These are phyloP conservation scores for Nigrograna mackinnonii DNA, from an alignment of 2,329 filamentous ascomycete species.

Conservation along the genomic window DNA sequence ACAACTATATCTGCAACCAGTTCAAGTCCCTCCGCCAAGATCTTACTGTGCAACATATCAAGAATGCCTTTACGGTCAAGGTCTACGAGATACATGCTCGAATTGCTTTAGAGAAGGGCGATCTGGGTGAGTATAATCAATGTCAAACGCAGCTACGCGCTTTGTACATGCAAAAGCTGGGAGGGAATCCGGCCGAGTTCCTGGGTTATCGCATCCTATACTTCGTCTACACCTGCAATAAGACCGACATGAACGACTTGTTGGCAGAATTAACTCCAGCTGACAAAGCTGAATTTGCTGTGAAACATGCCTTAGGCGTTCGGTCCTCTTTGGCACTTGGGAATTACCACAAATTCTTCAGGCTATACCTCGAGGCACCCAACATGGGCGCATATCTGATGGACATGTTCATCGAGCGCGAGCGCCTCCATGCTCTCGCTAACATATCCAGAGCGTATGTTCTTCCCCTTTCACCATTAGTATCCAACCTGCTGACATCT, in stretches of 20 bases:
- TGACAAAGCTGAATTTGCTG: conserved; percentile 84
- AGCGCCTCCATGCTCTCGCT: conserved; percentile 86
- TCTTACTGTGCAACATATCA: conserved; percentile 95
- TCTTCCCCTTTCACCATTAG: neutral
- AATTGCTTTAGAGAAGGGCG: conserved; percentile 96
- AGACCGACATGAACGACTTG: conserved; percentile 95
- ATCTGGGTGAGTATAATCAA: conserved; percentile 99
- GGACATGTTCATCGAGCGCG: conserved; percentile 97
- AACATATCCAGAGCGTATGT: conserved; percentile 95
- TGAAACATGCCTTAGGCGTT: conserved; percentile 90
- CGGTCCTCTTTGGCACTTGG: conserved; percentile 89
- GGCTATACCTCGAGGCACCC: conserved; percentile 88
- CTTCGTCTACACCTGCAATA: conserved; percentile 98
- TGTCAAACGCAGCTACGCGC: conserved; percentile 97
- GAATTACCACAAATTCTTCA: conserved; percentile 98
- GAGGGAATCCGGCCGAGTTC: conserved; percentile 92
- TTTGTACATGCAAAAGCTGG: conserved; percentile 83
- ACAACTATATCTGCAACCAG: conserved; percentile 97
- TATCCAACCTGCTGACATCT: conserved; percentile 50
- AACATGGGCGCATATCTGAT: conserved; percentile 98
- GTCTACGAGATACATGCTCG: conserved; percentile 98
- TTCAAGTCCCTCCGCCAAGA: conserved; percentile 99
- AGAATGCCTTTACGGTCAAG: conserved; percentile 92
- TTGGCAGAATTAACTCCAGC: conserved; percentile 97
- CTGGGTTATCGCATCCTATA: conserved; percentile 99